Evolutionary conservation across 1,284 basidiomycete genomes (phyloP), one percentile per base, ranked within the genome.

Genomic region (Tylopilus orsonianus): DNA sequence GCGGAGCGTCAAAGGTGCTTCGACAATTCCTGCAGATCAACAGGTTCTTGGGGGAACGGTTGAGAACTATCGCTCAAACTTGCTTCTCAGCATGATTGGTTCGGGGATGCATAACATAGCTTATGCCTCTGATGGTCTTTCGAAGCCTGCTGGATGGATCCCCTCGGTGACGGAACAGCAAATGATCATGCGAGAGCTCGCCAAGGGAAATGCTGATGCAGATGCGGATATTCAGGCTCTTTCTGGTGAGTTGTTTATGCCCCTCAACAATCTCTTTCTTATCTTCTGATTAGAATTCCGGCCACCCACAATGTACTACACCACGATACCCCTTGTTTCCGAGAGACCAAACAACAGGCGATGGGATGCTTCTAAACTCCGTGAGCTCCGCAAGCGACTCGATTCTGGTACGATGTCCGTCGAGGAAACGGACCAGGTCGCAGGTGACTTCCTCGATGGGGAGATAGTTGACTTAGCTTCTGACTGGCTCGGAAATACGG

Each of bases 401-500:
- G 67, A 88, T 62, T 85, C 85, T 14, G 88, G 87, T 24, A 85
- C 81, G 7, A 89, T 93, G 73, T 78, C 81, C 3, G 78, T 82
- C n/a, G 87, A 89, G 46, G 94, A 98, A 67, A 86, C 94, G 46
- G 96, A 99, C 67, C 81, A 85, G 58, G 85, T 97, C 47, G 91
- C 93, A 3, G 78, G 78, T 37, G 94, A 98, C 65, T 86, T 96
- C 64, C 75, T 98, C 53, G 93, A 96, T 56, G 91, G 85, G 24
- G 87, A 91, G 66, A 90, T 91, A 53, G 87, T 93, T n/a, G 89
- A 96, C 65, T 80, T 98, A 52, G 87, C 95, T n/a, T 93, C 91
- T 34, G 95, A 99, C 69, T 99, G 97, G 85, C 90, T 99, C 57
- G 97, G 97, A 52, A 99, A 99, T 66, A 99, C 96, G 45, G 90